These are phyloP conservation scores for Globisporangium yorkense DNA, from an alignment of 352 stramenopile species.

Conservation along the genomic window DNA sequence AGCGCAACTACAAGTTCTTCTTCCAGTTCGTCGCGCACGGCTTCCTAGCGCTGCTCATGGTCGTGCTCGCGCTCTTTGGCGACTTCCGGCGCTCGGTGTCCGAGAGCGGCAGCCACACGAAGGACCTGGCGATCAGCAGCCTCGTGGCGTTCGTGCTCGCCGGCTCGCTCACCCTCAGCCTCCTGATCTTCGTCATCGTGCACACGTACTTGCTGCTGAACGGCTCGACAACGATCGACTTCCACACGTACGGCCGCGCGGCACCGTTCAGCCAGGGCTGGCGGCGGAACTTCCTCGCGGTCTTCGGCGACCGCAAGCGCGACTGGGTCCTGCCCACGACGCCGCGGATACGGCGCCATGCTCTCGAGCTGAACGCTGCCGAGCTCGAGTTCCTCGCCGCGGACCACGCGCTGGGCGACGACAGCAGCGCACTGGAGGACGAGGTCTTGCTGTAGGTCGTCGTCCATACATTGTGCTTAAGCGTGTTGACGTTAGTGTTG, in stretches of 20 bases:
- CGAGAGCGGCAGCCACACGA: slow-evolving; percentile 9
- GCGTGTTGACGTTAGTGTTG: no score
- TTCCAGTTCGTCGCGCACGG: slow-evolving; percentile 80
- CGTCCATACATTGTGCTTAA: no score
- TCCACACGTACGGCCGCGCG: slow-evolving; percentile 56
- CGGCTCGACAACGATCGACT: slow-evolving; percentile 77
- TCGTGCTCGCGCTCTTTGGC: slow-evolving; percentile 45
- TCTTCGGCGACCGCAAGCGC: slow-evolving; percentile 49
- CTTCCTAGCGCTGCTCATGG: slow-evolving; percentile 58
- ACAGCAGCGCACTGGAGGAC: slow-evolving; percentile 47
- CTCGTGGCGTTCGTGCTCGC: slow-evolving; percentile 75
- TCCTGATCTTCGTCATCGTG: slow-evolving; percentile 66
- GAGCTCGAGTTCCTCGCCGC: slow-evolving; percentile 46
- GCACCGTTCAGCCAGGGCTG: slow-evolving; percentile 69
- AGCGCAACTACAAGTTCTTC: slow-evolving; percentile 87
- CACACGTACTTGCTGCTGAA: slow-evolving; percentile 64
- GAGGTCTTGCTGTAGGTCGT: slow-evolving; percentile 20
- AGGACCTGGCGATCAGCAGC: slow-evolving; percentile 33
- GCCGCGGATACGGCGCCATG: slow-evolving; percentile 5
- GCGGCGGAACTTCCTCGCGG: slow-evolving; percentile 37
- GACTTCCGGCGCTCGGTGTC: slow-evolving; percentile 33
- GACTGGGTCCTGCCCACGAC: slow-evolving; percentile 54
- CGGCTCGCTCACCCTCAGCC: slow-evolving; percentile 55
- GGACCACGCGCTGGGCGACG: slow-evolving; percentile 38
- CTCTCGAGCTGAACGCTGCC: slow-evolving; percentile 27